Percentiles rank a stretch among this genome's conserved stretches.
Conservation (phyloP, 202 grass and related monocot genomes). For the Carex arenaria region DNA sequence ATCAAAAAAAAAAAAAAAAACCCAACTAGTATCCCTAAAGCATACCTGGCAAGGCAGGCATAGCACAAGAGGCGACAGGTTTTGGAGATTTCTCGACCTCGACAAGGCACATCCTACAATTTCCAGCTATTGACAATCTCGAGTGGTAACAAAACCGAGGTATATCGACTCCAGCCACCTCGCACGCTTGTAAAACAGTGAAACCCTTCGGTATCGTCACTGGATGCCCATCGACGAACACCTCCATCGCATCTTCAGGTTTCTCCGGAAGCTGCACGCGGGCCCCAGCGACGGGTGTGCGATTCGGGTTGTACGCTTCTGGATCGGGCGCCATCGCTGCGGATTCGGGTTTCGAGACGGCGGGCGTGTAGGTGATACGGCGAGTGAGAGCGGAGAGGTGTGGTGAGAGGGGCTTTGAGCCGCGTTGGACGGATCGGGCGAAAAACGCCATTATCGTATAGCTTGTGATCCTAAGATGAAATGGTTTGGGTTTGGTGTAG, state of each 20-base stretch:
- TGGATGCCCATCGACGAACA: slow-evolving; percentile 86
- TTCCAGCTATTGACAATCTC: slow-evolving; percentile 78
- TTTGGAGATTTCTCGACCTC: slow-evolving; percentile 99
- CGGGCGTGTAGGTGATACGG: slow-evolving; percentile 70
- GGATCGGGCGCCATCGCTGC: slow-evolving; percentile 36
- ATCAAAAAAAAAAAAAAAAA: background rate
- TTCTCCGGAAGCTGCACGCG: slow-evolving; percentile 55
- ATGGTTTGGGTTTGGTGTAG: background rate
- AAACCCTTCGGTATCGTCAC: slow-evolving; percentile 96
- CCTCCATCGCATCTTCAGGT: slow-evolving; percentile 85
- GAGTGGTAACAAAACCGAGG: slow-evolving; percentile 97
- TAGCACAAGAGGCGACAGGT: slow-evolving; percentile 96
- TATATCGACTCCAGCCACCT: slow-evolving; percentile 93
- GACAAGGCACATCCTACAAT: slow-evolving; percentile 99
- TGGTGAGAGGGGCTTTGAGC: slow-evolving; percentile 45
- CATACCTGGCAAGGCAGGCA: slow-evolving; percentile 88
- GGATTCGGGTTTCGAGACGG: slow-evolving; percentile 49
- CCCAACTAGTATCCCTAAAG: background rate
- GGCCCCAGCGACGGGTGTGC: slow-evolving; percentile 63
- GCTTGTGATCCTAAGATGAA: background rate
- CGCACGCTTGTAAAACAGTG: slow-evolving; percentile 95
- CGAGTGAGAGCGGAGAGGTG: slow-evolving; percentile 32
- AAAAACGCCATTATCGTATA: slow-evolving; percentile 65
- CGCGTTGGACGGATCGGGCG: slow-evolving; percentile 59
- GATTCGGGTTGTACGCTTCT: slow-evolving; percentile 27